Evolutionary conservation across 805 yeast species (phyloP).

Genomic region (Candida mattraensis): DNA sequence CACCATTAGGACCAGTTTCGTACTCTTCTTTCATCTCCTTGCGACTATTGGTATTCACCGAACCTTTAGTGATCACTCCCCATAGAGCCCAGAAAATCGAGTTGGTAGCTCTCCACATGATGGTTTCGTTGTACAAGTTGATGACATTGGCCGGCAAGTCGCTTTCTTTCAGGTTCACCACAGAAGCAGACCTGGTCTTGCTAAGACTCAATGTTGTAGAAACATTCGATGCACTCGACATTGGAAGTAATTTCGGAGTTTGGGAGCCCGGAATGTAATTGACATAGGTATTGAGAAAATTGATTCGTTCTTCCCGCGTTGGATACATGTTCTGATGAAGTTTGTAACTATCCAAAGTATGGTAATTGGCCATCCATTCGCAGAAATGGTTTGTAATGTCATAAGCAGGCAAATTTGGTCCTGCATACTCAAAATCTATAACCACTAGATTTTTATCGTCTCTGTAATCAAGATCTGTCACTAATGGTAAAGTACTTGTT

Average conservation of each 20-base stretch:
- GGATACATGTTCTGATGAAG: constrained; percentile 67
- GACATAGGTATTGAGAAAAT: constrained; percentile 75
- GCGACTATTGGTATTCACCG: constrained; percentile 11
- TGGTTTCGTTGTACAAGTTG: constrained; percentile 59
- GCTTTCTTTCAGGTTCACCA: constrained; percentile 37
- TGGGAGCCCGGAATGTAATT: constrained; percentile 48
- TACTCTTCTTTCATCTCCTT: constrained; percentile 16
- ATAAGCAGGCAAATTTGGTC: constrained; percentile 83
- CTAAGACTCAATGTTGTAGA: constrained; percentile 11
- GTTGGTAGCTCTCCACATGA: constrained; percentile 79
- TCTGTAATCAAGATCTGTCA: constrained; percentile 30
- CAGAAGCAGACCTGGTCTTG: constrained; percentile 29
- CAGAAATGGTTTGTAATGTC: constrained; percentile 92
- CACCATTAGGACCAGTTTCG: constrained; percentile 58
- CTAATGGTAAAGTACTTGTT: constrained; percentile 25
- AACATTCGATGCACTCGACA: constrained; percentile 7
- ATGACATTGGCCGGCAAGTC: constrained; percentile 40
- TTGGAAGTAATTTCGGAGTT: constrained; percentile 26
- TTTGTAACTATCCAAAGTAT: constrained; percentile 53
- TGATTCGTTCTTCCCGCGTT: constrained; percentile 60
- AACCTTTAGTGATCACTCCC: constrained; percentile 64
- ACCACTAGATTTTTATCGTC: constrained; percentile 77
- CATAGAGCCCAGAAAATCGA: constrained; percentile 84
- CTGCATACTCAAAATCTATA: constrained; percentile 95
- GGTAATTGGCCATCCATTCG: constrained; percentile 97